phyloP scores from a whole-genome alignment of 768 basidiomycete genomes.

The Stropharia rugosoannulata region DNA sequence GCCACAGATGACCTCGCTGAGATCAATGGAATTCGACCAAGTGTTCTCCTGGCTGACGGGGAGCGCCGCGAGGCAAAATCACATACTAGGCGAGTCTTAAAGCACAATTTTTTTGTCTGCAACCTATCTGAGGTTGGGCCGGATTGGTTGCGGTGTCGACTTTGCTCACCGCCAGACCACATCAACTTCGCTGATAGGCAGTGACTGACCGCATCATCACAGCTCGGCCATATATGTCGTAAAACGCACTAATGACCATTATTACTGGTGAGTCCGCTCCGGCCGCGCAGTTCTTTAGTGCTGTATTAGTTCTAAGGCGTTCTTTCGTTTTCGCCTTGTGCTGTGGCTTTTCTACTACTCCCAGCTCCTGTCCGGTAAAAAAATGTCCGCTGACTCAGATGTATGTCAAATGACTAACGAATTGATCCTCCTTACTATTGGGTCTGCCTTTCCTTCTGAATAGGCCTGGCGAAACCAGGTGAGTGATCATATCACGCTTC shows the following conservation, averaged over 20 bases:
- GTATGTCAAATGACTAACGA: not conserved
- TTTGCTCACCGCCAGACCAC: not conserved
- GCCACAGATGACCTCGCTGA: conserved; percentile 43
- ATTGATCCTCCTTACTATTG: not conserved
- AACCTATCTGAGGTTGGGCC: not conserved
- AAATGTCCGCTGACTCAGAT: conserved; percentile 4
- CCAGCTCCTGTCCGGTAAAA: conserved; percentile 29
- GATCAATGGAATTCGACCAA: conserved; percentile 53
- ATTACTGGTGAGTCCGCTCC: conserved; percentile 25
- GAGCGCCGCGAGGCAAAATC: conserved; percentile 48
- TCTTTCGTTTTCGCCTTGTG: not conserved
- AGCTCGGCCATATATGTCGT: conserved; percentile 44
- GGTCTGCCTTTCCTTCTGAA: conserved; percentile 14
- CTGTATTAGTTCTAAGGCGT: not conserved
- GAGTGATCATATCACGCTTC: not conserved
- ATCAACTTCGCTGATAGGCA: not conserved
- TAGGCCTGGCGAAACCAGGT: conserved; percentile 19
- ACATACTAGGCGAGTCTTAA: conserved; percentile 28
- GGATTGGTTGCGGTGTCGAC: not conserved
- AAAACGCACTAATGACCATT: conserved; percentile 43
- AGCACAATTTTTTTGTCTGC: not conserved
- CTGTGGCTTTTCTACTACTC: not conserved
- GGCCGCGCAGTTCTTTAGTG: not conserved
- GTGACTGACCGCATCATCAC: conserved; percentile 6
- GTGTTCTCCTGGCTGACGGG: conserved; percentile 43